Conservation (phyloP, 495 filamentous ascomycete species). For the Penicillium psychrofluorescens region DNA sequence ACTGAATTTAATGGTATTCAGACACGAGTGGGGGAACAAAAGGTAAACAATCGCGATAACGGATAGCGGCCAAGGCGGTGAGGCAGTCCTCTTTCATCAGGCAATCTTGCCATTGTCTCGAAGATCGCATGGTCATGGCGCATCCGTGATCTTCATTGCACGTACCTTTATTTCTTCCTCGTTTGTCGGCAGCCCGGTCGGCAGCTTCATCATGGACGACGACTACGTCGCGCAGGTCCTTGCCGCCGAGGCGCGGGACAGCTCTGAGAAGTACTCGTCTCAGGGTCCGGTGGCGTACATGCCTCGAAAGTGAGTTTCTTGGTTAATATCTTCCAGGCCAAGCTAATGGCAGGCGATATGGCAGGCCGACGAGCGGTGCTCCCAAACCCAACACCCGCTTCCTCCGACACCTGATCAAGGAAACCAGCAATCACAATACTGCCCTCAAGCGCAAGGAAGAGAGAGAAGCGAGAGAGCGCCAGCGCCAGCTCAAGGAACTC, state of each 20-base stretch:
- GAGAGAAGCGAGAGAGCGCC: conserved; percentile 50
- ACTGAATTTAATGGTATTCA: neutral
- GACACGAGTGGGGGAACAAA: too few relatives aligned
- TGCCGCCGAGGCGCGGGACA: conserved; percentile 63
- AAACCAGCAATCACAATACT: conserved; percentile 85
- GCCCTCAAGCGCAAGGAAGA: conserved; percentile 78
- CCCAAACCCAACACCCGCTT: conserved; percentile 91
- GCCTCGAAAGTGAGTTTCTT: conserved; percentile 53
- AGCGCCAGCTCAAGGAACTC: conserved; percentile 42
- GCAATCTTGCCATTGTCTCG: neutral
- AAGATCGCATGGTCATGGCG: neutral
- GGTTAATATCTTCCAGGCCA: neutral
- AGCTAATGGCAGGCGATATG: conserved; percentile 3
- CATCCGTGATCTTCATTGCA: neutral
- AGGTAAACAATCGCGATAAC: conserved; percentile 14
- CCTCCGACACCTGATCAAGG: conserved; percentile 77
- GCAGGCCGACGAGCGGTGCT: conserved; percentile 52
- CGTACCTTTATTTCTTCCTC: neutral
- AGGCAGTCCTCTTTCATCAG: neutral
- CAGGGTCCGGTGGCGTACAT: conserved; percentile 66
- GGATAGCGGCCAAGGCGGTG: conserved; percentile 9
- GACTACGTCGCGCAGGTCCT: conserved; percentile 69
- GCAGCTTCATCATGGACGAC: conserved; percentile 47
- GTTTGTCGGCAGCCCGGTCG: conserved; percentile 11
- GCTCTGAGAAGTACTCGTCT: conserved; percentile 62